These are phyloP conservation scores for Trichoderma atrobrunneum DNA, from an alignment of 2,329 filamentous ascomycete species.

Conservation along the genomic window DNA sequence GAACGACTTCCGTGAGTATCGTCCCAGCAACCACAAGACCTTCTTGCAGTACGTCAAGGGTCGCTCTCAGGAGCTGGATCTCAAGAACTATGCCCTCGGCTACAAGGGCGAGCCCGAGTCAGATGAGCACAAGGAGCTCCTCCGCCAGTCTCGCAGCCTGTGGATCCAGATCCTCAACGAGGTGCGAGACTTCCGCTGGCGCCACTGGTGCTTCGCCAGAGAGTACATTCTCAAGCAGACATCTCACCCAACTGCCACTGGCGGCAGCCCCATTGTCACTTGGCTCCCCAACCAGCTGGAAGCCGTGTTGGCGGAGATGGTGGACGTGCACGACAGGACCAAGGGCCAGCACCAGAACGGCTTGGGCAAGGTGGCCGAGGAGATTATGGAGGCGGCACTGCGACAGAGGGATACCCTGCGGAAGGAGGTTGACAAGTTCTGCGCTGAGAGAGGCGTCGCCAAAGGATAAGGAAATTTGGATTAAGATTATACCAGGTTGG, in stretches of 20 bases:
- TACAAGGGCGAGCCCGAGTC: conserved; percentile 23
- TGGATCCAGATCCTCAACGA: conserved; percentile 69
- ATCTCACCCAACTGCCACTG: conserved; percentile 72
- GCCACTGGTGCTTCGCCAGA: conserved; percentile 81
- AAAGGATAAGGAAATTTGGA: neutral
- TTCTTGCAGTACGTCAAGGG: conserved; percentile 72
- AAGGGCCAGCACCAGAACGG: conserved; percentile 38
- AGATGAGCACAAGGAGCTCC: conserved; percentile 37
- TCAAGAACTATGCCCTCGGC: conserved; percentile 58
- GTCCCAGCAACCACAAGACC: conserved; percentile 82
- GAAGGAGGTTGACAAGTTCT: conserved; percentile 76
- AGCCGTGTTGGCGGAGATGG: conserved; percentile 71
- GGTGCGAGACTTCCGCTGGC: conserved; percentile 77
- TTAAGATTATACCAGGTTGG: neutral
- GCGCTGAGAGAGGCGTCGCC: conserved; percentile 55
- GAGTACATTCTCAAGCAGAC: conserved; percentile 83
- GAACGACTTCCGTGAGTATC: conserved; percentile 82
- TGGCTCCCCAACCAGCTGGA: conserved; percentile 81
- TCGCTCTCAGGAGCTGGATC: conserved; percentile 46
- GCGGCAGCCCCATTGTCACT: conserved; percentile 77
- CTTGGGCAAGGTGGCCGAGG: conserved; percentile 47
- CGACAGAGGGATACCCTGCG: conserved; percentile 63
- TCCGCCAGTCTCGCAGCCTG: conserved; percentile 55
- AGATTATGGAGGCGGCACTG: conserved; percentile 65
- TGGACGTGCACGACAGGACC: conserved; percentile 49